These are phyloP conservation scores for Fusarium sambucinum DNA, from an alignment of 2,329 filamentous ascomycete species.

Conservation along the genomic window DNA sequence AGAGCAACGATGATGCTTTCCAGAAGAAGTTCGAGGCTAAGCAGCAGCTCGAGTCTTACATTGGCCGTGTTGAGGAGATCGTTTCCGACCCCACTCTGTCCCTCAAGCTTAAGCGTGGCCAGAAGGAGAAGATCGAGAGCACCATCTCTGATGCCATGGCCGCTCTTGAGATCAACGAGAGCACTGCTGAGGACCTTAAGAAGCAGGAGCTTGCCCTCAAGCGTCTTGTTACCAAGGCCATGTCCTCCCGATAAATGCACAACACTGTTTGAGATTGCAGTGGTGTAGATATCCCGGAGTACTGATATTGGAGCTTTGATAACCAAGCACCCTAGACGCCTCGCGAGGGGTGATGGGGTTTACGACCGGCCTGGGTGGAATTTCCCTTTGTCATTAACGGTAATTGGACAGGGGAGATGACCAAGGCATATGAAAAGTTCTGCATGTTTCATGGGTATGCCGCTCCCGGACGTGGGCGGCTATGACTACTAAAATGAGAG, in stretches of 20 bases:
- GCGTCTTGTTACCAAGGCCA: constrained; percentile 98
- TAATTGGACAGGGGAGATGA: constrained; percentile 50
- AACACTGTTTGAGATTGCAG: constrained; percentile 28
- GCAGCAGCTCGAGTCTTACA: constrained; percentile 99
- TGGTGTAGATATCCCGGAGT: constrained; percentile 36
- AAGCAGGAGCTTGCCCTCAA: constrained; percentile 99
- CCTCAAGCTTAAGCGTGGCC: constrained; percentile 97
- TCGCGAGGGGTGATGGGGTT: constrained; percentile 34
- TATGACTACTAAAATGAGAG: constrained; percentile 48
- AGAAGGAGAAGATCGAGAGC: constrained; percentile 99
- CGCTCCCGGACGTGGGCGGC: constrained; percentile 42
- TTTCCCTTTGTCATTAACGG: constrained; percentile 50
- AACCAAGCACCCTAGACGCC: constrained; percentile 37
- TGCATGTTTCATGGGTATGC: constrained; percentile 51
- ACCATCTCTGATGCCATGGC: constrained; percentile 97
- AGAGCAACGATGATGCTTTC: constrained; percentile 97
- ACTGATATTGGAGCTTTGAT: constrained; percentile 34
- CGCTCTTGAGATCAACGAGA: constrained; percentile 95
- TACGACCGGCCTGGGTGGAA: constrained; percentile 32
- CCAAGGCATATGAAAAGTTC: constrained; percentile 54
- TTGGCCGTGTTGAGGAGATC: constrained; percentile 98
- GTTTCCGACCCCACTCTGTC: constrained; percentile 96
- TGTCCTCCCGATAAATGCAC: constrained; percentile 83
- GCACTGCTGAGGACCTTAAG: constrained; percentile 92
- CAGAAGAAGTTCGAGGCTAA: constrained; percentile 99